phyloP scores from a whole-genome alignment of 805 yeast genomes.

The Hanseniaspora meyeri region DNA sequence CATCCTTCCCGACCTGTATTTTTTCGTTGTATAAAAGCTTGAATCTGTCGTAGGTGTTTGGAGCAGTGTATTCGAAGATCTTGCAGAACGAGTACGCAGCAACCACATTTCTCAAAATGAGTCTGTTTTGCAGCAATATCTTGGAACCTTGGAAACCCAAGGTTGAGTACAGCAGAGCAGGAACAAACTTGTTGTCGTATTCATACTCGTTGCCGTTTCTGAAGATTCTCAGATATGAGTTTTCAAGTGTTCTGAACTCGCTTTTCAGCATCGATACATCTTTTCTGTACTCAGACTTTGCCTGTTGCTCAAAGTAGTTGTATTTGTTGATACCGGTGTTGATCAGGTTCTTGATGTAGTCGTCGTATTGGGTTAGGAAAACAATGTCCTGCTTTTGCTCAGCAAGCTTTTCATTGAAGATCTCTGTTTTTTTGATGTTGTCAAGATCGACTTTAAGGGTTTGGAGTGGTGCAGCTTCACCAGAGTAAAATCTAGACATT shows the following conservation, averaged over 20 bases:
- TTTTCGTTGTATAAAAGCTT: slow-evolving; percentile 14
- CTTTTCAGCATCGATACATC: slow-evolving; percentile 1
- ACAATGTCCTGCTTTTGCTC: slow-evolving; percentile 1
- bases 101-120: slow-evolving; percentile 21
- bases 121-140: slow-evolving; percentile 19
- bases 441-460: background rate
- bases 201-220: slow-evolving; percentile 17
- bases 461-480: background rate
- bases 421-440: background rate
- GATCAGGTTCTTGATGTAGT: background rate
- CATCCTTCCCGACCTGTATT: slow-evolving; percentile 18
- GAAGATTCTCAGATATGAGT: background rate
- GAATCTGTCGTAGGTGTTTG: slow-evolving; percentile 21
- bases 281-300: slow-evolving; percentile 6
- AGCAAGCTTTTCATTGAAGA: background rate
- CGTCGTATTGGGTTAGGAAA: slow-evolving; percentile 6
- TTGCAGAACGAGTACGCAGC: slow-evolving; percentile 21
- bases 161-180: slow-evolving; percentile 21
- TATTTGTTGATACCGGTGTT: background rate
- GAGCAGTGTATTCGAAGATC: slow-evolving; percentile 20
- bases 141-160: slow-evolving; percentile 24
- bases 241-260: background rate
- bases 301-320: slow-evolving; percentile 6
- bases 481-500: background rate
- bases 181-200: slow-evolving; percentile 20